Percentiles rank a stretch among this genome's conserved stretches.
phyloP scores from a whole-genome alignment of 257 asterid genomes.

The Mentha longifolia region DNA sequence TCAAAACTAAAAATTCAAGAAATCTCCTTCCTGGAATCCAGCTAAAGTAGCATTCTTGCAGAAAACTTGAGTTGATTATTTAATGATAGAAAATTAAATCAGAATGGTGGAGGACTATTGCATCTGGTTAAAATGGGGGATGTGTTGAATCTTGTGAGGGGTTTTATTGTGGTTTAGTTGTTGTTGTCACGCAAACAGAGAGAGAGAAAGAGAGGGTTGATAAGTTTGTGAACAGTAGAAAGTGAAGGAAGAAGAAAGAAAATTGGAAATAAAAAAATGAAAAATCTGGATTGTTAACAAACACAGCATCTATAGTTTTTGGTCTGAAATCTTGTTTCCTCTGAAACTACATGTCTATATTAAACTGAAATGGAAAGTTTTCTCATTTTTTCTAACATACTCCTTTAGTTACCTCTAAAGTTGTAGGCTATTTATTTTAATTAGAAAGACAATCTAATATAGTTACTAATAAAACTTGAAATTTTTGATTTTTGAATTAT shows the following conservation, averaged over 20 bases:
- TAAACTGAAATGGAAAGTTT: background rate
- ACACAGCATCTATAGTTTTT: constrained; percentile 17
- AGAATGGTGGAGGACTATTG: background rate
- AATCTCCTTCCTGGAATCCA: constrained; percentile 14
- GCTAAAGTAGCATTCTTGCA: constrained; percentile 34
- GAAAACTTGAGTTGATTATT: background rate
- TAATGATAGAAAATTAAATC: constrained; percentile 3
- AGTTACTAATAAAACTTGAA: background rate
- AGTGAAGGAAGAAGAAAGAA: constrained; percentile 5
- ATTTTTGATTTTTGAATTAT: background rate
- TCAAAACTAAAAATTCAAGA: constrained; percentile 21
- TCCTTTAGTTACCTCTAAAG: background rate
- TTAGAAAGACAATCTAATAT: background rate
- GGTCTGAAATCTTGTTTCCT: constrained; percentile 13
- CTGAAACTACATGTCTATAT: background rate
- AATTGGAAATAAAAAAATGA: background rate
- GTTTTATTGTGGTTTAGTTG: constrained; percentile 57
- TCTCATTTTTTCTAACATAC: background rate
- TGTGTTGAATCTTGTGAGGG: constrained; percentile 57
- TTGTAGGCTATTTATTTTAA: background rate
- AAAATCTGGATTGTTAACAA: background rate
- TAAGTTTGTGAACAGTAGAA: constrained; percentile 18
- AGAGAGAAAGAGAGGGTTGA: constrained; percentile 8
- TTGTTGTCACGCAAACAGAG: constrained; percentile 33
- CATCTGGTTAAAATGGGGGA: constrained; percentile 36